Evolutionary conservation across 257 asterid species (phyloP).

Genomic region (Eucommia ulmoides): DNA sequence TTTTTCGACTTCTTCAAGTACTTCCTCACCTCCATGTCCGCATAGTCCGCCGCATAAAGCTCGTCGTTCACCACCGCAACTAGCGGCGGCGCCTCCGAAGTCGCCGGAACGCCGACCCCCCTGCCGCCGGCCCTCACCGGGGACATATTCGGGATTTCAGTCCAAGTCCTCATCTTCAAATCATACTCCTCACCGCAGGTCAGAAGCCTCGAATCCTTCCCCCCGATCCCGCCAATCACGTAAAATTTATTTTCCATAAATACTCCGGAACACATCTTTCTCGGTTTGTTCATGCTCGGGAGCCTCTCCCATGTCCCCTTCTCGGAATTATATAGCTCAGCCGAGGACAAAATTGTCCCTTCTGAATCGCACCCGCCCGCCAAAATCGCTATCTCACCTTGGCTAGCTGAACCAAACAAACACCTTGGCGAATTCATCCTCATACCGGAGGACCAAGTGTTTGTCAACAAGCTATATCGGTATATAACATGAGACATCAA

Average conservation of each 20-base stretch:
- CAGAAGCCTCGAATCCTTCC: slow-evolving; percentile 27
- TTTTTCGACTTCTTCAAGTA: slow-evolving; percentile 29
- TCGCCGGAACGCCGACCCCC: slow-evolving; percentile 40
- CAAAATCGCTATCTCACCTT: slow-evolving; percentile 64
- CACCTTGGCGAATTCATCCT: slow-evolving; percentile 74
- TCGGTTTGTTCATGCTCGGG: slow-evolving; percentile 55
- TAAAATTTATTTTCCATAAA: slow-evolving; percentile 68
- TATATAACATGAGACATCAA: slow-evolving; percentile 60
- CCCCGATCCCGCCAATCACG: slow-evolving; percentile 67
- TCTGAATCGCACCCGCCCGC: slow-evolving; percentile 81
- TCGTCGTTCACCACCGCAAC: slow-evolving; percentile 73
- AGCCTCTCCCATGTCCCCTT: slow-evolving; percentile 42
- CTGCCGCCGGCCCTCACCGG: slow-evolving; percentile 46
- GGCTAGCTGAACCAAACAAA: slow-evolving; percentile 84
- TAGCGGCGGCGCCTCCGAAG: slow-evolving; percentile 84
- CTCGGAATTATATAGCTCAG: slow-evolving; percentile 54
- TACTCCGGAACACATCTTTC: slow-evolving; percentile 87
- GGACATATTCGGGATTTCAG: slow-evolving; percentile 74
- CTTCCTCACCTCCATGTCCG: slow-evolving; percentile 65
- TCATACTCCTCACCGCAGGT: slow-evolving; percentile 43
- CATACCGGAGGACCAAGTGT: slow-evolving; percentile 81
- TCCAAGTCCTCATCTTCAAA: slow-evolving; percentile 45
- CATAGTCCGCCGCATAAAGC: slow-evolving; percentile 76
- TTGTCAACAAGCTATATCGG: slow-evolving; percentile 65
- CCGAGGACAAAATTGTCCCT: slow-evolving; percentile 31